Percentiles rank a stretch among this genome's conserved stretches.
phyloP scores from a whole-genome alignment of 192 early-diverging fungal genomes.

The Coemansia sp. region DNA sequence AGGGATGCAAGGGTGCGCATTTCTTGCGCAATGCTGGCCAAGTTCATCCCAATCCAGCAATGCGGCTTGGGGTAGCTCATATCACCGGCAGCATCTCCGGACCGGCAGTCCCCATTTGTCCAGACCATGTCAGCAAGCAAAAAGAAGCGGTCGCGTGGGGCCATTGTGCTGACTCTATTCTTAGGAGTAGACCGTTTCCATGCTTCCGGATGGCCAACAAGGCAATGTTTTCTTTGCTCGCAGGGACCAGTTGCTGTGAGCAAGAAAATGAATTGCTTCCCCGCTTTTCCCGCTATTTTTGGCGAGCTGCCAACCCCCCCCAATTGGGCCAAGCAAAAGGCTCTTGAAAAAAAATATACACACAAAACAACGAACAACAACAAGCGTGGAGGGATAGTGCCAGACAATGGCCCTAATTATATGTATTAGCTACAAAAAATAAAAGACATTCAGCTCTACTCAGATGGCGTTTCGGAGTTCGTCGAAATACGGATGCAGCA shows the following conservation, averaged over 20 bases:
- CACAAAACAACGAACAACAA: too few species aligned
- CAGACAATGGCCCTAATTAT: too few species aligned
- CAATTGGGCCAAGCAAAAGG: too few species aligned
- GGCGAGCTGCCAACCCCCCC: not conserved
- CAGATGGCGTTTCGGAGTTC: slow-evolving; percentile 33
- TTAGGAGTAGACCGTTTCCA: not conserved
- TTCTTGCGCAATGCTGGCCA: not conserved
- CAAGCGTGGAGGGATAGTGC: too few species aligned
- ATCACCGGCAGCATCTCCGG: not conserved
- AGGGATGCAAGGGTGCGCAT: not conserved
- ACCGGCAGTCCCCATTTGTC: not conserved
- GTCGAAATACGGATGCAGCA: slow-evolving; percentile 55
- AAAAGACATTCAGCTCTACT: not conserved
- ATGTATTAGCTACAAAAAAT: too few species aligned
- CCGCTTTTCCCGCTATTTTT: too few species aligned
- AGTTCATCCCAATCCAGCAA: not conserved
- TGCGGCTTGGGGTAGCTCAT: not conserved
- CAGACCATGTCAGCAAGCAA: not conserved
- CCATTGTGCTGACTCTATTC: slow-evolving; percentile 5
- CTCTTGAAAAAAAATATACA: not conserved
- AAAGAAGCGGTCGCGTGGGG: not conserved
- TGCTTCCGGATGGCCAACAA: not conserved
- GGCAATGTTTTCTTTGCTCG: not conserved
- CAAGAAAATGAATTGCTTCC: not conserved
- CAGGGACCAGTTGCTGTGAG: not conserved